Percentiles rank a stretch among this genome's conserved stretches.
Conservation (phyloP, 371 early-diverging fungal genomes). For the Haplosporangium sp. region DNA sequence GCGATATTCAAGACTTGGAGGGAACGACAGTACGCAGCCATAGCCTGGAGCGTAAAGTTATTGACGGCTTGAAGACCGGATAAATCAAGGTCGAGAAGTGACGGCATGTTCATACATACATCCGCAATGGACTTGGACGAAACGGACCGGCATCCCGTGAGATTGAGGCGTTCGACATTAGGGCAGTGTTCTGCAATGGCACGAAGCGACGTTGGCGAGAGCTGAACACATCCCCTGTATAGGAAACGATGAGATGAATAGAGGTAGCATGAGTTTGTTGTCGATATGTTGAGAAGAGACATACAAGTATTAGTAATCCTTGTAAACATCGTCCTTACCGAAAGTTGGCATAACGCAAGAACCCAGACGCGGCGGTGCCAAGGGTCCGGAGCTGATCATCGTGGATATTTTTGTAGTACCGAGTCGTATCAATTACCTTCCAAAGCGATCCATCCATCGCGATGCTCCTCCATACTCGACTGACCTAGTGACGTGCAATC, state of each 20-base stretch:
- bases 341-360: conserved; percentile 64
- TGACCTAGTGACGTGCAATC: conserved; percentile 22
- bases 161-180: conserved; percentile 60
- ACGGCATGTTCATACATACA: conserved; percentile 55
- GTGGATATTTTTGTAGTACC: conserved; percentile 64
- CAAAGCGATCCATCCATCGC: conserved; percentile 67
- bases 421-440: conserved; percentile 59
- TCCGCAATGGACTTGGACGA: conserved; percentile 62
- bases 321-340: conserved; percentile 54
- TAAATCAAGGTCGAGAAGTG: conserved; percentile 59
- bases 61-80: conserved; percentile 62
- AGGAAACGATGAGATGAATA: too few species aligned
- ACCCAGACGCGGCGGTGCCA: conserved; percentile 61
- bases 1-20: conserved; percentile 61
- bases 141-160: conserved; percentile 62
- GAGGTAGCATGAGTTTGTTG: background rate
- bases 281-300: background rate
- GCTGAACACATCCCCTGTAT: conserved; percentile 67
- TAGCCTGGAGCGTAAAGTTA: conserved; percentile 58
- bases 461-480: conserved; percentile 58
- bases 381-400: conserved; percentile 59
- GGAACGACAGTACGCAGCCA: conserved; percentile 48
- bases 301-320: background rate
- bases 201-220: conserved; percentile 61
- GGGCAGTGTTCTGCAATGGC: conserved; percentile 64